These are phyloP conservation scores for Yarrowia keelungensis DNA, from an alignment of 805 yeast species.

Conservation along the genomic window DNA sequence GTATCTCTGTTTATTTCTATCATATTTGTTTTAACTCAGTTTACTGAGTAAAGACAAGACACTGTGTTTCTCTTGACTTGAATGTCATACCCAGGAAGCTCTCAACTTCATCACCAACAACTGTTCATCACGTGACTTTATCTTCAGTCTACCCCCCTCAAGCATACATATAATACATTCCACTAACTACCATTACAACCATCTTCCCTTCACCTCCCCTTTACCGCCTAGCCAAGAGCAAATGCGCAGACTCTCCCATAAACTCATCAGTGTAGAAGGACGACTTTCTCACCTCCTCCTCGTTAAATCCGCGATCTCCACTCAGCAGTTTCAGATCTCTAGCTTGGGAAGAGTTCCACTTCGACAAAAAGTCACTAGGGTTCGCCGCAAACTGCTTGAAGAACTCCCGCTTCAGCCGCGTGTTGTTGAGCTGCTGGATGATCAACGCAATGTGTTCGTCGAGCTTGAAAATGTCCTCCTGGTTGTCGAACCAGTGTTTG, in stretches of 20 bases:
- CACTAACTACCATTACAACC: constrained; percentile 11
- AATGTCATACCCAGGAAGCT: too few species aligned
- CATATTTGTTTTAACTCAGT: too few species aligned
- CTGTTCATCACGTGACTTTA: too few species aligned
- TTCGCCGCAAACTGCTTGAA: constrained; percentile 74
- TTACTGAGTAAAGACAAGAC: too few species aligned
- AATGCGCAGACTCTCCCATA: constrained; percentile 77
- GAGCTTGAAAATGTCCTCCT: constrained; percentile 53
- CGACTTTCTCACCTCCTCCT: constrained; percentile 85
- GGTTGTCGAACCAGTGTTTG: constrained; percentile 53
- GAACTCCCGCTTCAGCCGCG: constrained; percentile 75
- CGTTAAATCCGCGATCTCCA: constrained; percentile 89
- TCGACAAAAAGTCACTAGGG: constrained; percentile 76
- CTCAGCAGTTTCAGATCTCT: constrained; percentile 84
- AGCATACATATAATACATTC: constrained; percentile 23
- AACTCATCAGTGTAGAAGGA: constrained; percentile 81
- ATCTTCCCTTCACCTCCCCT: neutral
- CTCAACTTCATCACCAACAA: too few species aligned
- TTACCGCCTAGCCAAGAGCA: constrained; percentile 56
- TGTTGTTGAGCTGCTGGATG: constrained; percentile 59
- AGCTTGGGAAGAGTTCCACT: constrained; percentile 79
- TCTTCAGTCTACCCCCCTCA: too few species aligned
- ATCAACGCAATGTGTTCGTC: constrained; percentile 57
- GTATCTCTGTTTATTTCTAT: too few species aligned
- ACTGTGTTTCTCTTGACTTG: too few species aligned